phyloP scores from a whole-genome alignment of 441 rosid genomes.

The Bruguiera hainesii region DNA sequence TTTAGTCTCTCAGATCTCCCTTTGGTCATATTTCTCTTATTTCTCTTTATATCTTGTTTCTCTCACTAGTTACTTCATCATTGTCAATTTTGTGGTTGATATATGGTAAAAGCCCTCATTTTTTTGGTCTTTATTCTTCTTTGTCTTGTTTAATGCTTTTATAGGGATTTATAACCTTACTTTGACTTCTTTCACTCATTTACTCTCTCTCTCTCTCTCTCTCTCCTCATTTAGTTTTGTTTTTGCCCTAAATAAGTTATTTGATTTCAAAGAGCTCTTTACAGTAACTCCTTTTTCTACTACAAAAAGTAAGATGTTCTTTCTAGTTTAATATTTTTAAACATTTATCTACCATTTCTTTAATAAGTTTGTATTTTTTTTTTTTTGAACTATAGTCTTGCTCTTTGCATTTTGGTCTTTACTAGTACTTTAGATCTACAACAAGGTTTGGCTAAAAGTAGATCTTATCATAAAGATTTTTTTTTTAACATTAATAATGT shows the following conservation, averaged over 20 bases:
- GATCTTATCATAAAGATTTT: conserved; percentile 33
- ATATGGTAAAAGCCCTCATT: too few relatives aligned
- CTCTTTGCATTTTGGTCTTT: conserved; percentile 26
- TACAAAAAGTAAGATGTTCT: conserved; percentile 11
- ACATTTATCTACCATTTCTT: neutral
- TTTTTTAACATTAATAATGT: neutral
- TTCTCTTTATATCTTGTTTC: too few relatives aligned
- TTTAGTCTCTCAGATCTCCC: too few relatives aligned
- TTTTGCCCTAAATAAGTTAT: conserved; percentile 13
- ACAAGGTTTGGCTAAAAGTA: conserved; percentile 13
- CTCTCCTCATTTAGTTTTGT: conserved; percentile 10
- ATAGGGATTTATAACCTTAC: conserved; percentile 14
- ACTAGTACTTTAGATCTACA: conserved; percentile 35
- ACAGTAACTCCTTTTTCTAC: conserved; percentile 2
- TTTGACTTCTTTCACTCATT: conserved; percentile 19
- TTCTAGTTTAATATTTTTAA: conserved; percentile 18
- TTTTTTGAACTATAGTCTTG: conserved; percentile 6
- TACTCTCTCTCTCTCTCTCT: neutral
- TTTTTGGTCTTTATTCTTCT: too few relatives aligned
- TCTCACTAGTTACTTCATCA: too few relatives aligned
- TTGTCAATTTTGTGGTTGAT: too few relatives aligned
- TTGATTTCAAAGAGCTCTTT: conserved; percentile 11
- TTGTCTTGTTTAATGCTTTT: too few relatives aligned
- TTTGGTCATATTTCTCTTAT: too few relatives aligned
- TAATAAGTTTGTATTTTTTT: conserved; percentile 10